Base-by-base conservation (phyloP, 345 rosid species). In the Rhizophora mangle region DNA sequence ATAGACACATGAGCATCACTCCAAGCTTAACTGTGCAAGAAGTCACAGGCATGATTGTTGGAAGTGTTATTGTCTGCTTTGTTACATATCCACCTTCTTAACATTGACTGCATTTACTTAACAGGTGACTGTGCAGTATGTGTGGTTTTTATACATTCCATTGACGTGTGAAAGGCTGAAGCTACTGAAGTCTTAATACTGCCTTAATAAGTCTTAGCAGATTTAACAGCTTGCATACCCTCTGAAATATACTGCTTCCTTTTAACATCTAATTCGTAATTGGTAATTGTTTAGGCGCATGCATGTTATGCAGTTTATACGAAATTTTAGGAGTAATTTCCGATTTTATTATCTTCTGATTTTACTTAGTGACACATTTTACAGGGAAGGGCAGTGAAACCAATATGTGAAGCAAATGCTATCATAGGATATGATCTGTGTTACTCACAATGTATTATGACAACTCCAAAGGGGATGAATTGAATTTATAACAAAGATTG, bases 131-230 rank as follows among this genome's bases (percentile, higher is more conserved):
- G 21, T 63, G 15, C 37, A 31, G 18, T 29, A 1, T 43, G 47
- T 58, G 49, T 43, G 56, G 22, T 63, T 60, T 43, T 30, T 20
- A 24, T 63, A 32, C 62, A 24, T 62, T 71, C 61, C 9, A 7
- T 15, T 10, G 27, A 13, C 37, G 22, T 53, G 60, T 36, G 61
- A 36, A 70, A 62, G 63, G 64, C 29, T 60, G 72, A 55, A 26
- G 26, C 20, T 55, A 31, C 49, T 54, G 6, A 9, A 15, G 27
- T 21, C 60, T 21, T 55, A 22, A 30, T 68, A 20, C n/a, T 22
- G 7, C 58, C 72, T 60, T 46, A 29, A 55, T 54, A 55, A 63
- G 67, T 63, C 21, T 39, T 37, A 27, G 68, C 16, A 37, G 56
- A 71, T 31, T 20, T 43, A 10, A 39, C 18, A 7, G 43, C 2